These are phyloP conservation scores for Backusella tarrabulga DNA, from an alignment of 192 early-diverging fungal species.

Conservation along the genomic window DNA sequence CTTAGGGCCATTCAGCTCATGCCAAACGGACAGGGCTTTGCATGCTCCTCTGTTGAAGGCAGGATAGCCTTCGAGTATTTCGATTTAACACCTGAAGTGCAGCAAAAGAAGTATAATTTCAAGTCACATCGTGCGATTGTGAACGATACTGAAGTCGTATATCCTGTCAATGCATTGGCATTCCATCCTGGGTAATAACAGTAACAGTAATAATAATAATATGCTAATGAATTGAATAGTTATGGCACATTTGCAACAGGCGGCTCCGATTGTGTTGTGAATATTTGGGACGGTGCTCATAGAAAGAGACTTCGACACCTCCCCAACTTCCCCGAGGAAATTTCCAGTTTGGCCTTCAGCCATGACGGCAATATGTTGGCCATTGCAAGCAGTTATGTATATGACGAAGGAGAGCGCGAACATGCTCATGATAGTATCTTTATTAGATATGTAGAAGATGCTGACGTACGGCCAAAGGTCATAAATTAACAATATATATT, in stretches of 20 bases:
- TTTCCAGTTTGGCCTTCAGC: constrained; percentile 81
- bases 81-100: constrained; percentile 61
- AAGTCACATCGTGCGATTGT: constrained; percentile 89
- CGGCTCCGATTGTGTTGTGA: constrained; percentile 89
- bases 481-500: not conserved
- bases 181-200: constrained; percentile 78
- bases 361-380: constrained; percentile 78
- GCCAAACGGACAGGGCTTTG: constrained; percentile 87
- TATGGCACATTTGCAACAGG: constrained; percentile 96
- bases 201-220: no score
- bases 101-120: constrained; percentile 89
- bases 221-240: constrained; percentile 25
- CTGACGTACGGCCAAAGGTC: constrained; percentile 42
- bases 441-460: constrained; percentile 68
- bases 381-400: constrained; percentile 90
- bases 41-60: constrained; percentile 89
- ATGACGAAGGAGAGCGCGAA: constrained; percentile 91
- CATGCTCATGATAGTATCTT: constrained; percentile 80
- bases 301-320: constrained; percentile 87
- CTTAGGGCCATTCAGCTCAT: constrained; percentile 80
- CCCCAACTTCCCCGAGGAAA: constrained; percentile 75
- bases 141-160: constrained; percentile 81
- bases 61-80: constrained; percentile 94
- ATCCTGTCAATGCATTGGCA: constrained; percentile 91
- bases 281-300: constrained; percentile 90